These are phyloP conservation scores for Penicillium alfredii DNA, from an alignment of 495 filamentous ascomycete species.

Conservation along the genomic window DNA sequence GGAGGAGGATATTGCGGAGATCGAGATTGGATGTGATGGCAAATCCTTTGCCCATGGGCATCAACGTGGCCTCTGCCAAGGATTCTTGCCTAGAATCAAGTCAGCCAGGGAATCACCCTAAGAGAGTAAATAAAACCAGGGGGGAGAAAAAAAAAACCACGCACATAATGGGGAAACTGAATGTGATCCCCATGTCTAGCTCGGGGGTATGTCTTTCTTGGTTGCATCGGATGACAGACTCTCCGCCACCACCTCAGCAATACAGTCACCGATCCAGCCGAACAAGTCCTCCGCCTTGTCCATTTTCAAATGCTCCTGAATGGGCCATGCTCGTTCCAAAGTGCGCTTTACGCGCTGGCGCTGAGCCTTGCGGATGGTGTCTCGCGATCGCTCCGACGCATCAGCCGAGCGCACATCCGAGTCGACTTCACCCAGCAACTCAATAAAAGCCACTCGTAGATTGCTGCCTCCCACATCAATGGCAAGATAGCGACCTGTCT, in stretches of 20 bases:
- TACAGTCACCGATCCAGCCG: constrained; percentile 71
- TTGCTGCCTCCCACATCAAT: constrained; percentile 83
- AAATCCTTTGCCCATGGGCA: constrained; percentile 88
- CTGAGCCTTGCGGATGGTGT: constrained; percentile 43
- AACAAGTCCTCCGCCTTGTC: constrained; percentile 71
- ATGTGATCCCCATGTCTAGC: constrained; percentile 74
- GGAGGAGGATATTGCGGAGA: constrained; percentile 59
- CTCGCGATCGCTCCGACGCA: constrained; percentile 32
- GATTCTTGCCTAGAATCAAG: constrained; percentile 57
- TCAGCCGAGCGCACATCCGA: constrained; percentile 28
- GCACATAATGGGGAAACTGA: constrained; percentile 82
- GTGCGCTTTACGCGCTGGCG: constrained; percentile 50
- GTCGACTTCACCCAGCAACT: constrained; percentile 51
- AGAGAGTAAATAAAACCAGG: background rate
- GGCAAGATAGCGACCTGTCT: constrained; percentile 64
- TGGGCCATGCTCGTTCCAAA: constrained; percentile 70
- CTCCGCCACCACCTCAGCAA: constrained; percentile 63
- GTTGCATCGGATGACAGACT: constrained; percentile 42
- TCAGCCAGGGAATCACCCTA: constrained; percentile 11
- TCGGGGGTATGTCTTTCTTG: constrained; percentile 41
- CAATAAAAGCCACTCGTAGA: constrained; percentile 70
- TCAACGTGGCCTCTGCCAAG: constrained; percentile 67
- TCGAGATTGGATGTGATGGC: constrained; percentile 67
- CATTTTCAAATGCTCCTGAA: constrained; percentile 72
- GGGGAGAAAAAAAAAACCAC: constrained; percentile 8